Evolutionary conservation across 805 yeast species (phyloP).

Genomic region (Cyberlindnera lachancei): DNA sequence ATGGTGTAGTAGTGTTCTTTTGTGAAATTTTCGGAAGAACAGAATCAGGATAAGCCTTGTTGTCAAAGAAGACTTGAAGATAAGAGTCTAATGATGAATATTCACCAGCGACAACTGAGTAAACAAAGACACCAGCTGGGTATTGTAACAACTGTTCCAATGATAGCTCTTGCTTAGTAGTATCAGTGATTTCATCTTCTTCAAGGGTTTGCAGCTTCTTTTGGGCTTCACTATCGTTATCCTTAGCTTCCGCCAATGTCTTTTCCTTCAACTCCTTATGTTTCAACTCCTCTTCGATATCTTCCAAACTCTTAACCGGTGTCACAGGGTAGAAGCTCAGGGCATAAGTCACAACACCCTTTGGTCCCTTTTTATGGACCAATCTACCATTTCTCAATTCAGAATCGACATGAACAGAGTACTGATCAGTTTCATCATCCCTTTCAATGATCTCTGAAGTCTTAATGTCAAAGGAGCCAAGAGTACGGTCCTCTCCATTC

Average conservation of each 20-base stretch:
- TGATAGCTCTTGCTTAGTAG: conserved; percentile 42
- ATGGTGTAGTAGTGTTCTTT: conserved; percentile 29
- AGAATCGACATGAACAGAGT: conserved; percentile 48
- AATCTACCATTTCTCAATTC: conserved; percentile 54
- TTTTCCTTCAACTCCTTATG: conserved; percentile 24
- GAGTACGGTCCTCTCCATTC: conserved; percentile 71
- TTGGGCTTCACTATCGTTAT: conserved; percentile 21
- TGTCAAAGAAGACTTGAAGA: conserved; percentile 74
- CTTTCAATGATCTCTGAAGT: conserved; percentile 60
- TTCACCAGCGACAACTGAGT: conserved; percentile 54
- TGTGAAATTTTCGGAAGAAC: conserved; percentile 42
- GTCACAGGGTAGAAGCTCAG: conserved; percentile 78
- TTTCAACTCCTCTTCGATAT: conserved; percentile 49
- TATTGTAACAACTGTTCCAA: conserved; percentile 50
- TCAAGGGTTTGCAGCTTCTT: conserved; percentile 16
- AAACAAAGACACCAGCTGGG: conserved; percentile 71
- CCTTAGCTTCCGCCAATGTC: conserved; percentile 8
- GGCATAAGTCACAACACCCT: conserved; percentile 69
- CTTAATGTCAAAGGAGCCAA: conserved; percentile 74
- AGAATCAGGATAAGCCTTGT: conserved; percentile 57
- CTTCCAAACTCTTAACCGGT: conserved; percentile 74
- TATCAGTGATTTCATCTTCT: conserved; percentile 25
- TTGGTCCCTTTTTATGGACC: conserved; percentile 70
- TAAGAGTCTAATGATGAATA: conserved; percentile 49
- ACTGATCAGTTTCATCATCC: conserved; percentile 51